Percentiles rank a stretch among this genome's conserved stretches.
phyloP scores from a whole-genome alignment of 441 rosid species.

The Populus hybrid region DNA sequence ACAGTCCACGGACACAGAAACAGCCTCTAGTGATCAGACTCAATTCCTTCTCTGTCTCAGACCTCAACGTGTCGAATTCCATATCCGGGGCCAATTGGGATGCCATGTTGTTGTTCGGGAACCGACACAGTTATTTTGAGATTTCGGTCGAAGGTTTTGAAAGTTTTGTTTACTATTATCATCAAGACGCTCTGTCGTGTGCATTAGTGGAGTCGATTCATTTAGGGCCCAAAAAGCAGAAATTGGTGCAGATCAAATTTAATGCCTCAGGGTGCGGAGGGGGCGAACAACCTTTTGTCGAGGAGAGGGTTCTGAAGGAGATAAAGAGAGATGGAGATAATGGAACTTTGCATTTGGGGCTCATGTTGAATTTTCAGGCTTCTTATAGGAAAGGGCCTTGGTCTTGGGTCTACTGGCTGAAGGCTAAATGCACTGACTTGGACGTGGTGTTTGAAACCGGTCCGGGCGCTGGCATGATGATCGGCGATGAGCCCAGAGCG shows the following conservation, averaged over 20 bases:
- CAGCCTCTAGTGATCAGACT: slow-evolving; percentile 11
- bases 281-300: slow-evolving; percentile 5
- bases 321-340: background rate
- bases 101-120: slow-evolving; percentile 13
- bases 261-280: slow-evolving; percentile 8
- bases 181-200: slow-evolving; percentile 3
- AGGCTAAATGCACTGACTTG: slow-evolving; percentile 5
- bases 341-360: slow-evolving; percentile 3
- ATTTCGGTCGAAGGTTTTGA: background rate
- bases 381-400: slow-evolving; percentile 12
- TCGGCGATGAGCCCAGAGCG: background rate
- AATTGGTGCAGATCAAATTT: slow-evolving; percentile 4
- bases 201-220: background rate
- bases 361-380: slow-evolving; percentile 6
- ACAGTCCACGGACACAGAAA: slow-evolving; percentile 10
- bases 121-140: background rate
- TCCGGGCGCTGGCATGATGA: background rate
- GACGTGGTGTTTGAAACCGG: background rate
- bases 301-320: slow-evolving; percentile 1
- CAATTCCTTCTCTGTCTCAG: slow-evolving; percentile 2
- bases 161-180: background rate
- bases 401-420: slow-evolving; percentile 11
- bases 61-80: background rate
- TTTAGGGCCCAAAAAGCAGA: slow-evolving; percentile 10
- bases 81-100: slow-evolving; percentile 4